These are phyloP conservation scores for Physaria fendleri DNA, from an alignment of 345 rosid species.

Conservation along the genomic window DNA sequence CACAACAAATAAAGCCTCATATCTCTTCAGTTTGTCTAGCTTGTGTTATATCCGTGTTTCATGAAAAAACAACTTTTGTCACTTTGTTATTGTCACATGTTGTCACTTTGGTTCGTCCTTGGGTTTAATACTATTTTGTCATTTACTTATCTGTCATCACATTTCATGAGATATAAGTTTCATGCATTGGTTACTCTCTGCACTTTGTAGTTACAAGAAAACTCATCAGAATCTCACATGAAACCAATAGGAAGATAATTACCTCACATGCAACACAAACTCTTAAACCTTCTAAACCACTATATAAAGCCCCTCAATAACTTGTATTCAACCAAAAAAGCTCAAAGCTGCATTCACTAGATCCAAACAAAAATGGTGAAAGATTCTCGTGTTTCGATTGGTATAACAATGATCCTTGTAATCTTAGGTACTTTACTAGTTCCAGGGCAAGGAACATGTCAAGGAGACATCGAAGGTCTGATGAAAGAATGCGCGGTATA, in stretches of 20 bases:
- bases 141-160: background rate
- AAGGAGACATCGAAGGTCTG: conserved; percentile 31
- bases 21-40: too few species aligned
- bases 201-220: conserved; percentile 26
- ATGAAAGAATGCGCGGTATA: conserved; percentile 32
- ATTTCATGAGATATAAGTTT: background rate
- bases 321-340: background rate
- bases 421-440: conserved; percentile 14
- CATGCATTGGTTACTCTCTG: conserved; percentile 35
- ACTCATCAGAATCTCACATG: conserved; percentile 22
- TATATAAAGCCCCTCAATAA: background rate
- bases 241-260: conserved; percentile 5
- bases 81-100: background rate
- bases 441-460: conserved; percentile 24
- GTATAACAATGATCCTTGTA: conserved; percentile 17
- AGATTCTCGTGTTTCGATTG: background rate
- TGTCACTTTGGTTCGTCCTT: background rate
- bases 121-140: background rate
- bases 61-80: too few species aligned
- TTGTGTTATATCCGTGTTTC: too few species aligned
- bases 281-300: background rate
- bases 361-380: conserved; percentile 4
- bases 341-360: background rate
- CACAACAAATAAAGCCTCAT: too few species aligned
- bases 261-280: conserved; percentile 12